Percentiles rank a stretch among this genome's conserved stretches.
Conservation (phyloP, 768 basidiomycete species). For the Rhizopogon rudus region DNA sequence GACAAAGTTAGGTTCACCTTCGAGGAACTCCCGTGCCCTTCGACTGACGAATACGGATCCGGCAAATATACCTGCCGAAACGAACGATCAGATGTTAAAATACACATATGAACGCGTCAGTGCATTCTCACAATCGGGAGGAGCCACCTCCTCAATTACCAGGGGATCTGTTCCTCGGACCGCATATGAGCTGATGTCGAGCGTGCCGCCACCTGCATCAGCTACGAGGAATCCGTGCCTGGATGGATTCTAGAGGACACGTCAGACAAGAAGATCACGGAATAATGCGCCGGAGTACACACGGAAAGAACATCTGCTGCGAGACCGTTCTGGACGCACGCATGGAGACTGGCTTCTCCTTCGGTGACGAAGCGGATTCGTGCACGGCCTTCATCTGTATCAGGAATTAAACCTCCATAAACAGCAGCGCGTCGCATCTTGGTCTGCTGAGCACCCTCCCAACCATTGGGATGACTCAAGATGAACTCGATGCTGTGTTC, state of each 20-base stretch:
- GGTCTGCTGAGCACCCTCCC: slow-evolving; percentile 73
- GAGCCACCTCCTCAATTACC: slow-evolving; percentile 79
- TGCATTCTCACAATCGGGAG: slow-evolving; percentile 62
- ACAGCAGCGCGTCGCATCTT: slow-evolving; percentile 74
- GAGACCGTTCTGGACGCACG: slow-evolving; percentile 72
- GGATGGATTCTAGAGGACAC: slow-evolving; percentile 51
- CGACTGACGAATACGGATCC: slow-evolving; percentile 81
- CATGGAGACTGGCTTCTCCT: slow-evolving; percentile 80
- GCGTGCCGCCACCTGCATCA: slow-evolving; percentile 77
- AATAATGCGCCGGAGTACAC: slow-evolving; percentile 14
- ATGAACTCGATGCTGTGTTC: slow-evolving; percentile 71
- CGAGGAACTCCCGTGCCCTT: slow-evolving; percentile 65
- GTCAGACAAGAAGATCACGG: slow-evolving; percentile 2
- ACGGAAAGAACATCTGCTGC: slow-evolving; percentile 76
- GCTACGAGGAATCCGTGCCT: slow-evolving; percentile 76
- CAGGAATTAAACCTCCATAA: slow-evolving; percentile 67
- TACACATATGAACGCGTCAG: neutral
- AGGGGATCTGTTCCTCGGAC: slow-evolving; percentile 66
- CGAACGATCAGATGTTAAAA: neutral
- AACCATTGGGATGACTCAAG: slow-evolving; percentile 76
- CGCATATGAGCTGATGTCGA: slow-evolving; percentile 78
- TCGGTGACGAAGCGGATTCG: slow-evolving; percentile 79
- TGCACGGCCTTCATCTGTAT: slow-evolving; percentile 67
- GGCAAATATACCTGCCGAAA: slow-evolving; percentile 63
- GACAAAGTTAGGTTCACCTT: slow-evolving; percentile 37